phyloP scores from a whole-genome alignment of 1,139 yeast species.

The Insectozyma bohioensis region DNA sequence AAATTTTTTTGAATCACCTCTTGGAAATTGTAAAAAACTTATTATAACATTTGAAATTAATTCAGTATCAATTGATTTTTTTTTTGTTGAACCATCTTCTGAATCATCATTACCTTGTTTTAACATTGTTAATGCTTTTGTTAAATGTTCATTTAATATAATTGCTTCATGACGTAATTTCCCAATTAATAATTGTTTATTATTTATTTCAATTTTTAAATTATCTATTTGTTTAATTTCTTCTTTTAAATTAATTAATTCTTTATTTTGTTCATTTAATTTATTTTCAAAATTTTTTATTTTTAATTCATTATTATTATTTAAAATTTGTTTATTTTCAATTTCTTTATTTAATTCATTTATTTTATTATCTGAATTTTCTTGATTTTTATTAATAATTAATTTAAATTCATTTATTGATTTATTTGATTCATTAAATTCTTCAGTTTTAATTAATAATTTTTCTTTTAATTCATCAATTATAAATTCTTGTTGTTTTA shows the following conservation, averaged over 20 bases:
- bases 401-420: conserved; percentile 13
- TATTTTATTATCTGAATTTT: conserved; percentile 8
- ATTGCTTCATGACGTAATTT: conserved; percentile 94
- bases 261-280: conserved; percentile 6
- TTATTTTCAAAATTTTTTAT: too few species aligned
- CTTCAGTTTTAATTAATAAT: conserved; percentile 23
- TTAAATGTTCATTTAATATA: conserved; percentile 89
- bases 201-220: conserved; percentile 47
- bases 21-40: conserved; percentile 81
- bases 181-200: conserved; percentile 78
- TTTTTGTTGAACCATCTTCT: too few species aligned
- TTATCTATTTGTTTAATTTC: conserved; percentile 16
- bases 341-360: conserved; percentile 14
- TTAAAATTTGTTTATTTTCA: conserved; percentile 3
- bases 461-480: conserved; percentile 48
- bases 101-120: conserved; percentile 68
- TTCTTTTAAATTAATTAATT: conserved; percentile 8
- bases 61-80: conserved; percentile 80
- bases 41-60: conserved; percentile 81
- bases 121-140: conserved; percentile 79
- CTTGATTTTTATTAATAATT: conserved; percentile 10
- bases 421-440: conserved; percentile 17
- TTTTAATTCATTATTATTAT: conserved; percentile 9
- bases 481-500: conserved; percentile 38
- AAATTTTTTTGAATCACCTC: conserved; percentile 92